Base-by-base conservation (phyloP, 148 eudicot species). In the Rhododendron williamsianum region DNA sequence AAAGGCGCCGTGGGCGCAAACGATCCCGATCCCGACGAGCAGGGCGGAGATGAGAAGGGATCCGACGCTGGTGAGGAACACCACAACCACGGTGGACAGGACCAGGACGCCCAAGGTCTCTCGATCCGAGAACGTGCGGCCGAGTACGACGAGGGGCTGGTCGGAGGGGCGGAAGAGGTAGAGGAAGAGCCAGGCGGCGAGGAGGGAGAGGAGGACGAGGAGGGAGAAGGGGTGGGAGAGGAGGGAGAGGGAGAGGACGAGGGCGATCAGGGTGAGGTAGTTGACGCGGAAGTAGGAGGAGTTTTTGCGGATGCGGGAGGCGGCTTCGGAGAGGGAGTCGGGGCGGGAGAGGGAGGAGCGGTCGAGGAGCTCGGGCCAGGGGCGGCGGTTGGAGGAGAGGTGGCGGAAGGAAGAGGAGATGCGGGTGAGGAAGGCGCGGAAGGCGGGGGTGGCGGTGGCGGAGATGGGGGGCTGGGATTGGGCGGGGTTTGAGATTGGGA, bases 141-240 rank as follows among this genome's bases (percentile, higher is more conserved):
- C 93, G 16, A 89, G 58, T 48, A 94, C 15, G 33, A 90, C 78
- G 4, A 94, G 72, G 25, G 94, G 94, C 60, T 89, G 91, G 52
- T 93, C 95, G 54, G 97, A 82, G 10, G 94, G 91, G 11, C 93
- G 92, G 91, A 93, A 94, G 81, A 90, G 89, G 92, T 94, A 94
- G 46, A 93, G 89, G 87, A 92, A 92, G 80, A 87, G 65, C 97
- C 97, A 94, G 25, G 94, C 84, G 78, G 88, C 97, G 90, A 93
- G 91, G 89, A 94, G 95, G 63, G 89, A 81, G 80, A 91, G 83
- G 35, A 94, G 90, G 82, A 92, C 81, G 82, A 94, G 89, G 87
- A 94, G 93, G 8, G 95, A 93, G 89, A 93, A 85, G 2, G 94
- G 94, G 80, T 93, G 92, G 0, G 95, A 86, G 87, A 94, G 81